Percentiles rank a stretch among this genome's conserved stretches.
phyloP scores from a whole-genome alignment of 352 stramenopile genomes.

The Albugo laibachii region DNA sequence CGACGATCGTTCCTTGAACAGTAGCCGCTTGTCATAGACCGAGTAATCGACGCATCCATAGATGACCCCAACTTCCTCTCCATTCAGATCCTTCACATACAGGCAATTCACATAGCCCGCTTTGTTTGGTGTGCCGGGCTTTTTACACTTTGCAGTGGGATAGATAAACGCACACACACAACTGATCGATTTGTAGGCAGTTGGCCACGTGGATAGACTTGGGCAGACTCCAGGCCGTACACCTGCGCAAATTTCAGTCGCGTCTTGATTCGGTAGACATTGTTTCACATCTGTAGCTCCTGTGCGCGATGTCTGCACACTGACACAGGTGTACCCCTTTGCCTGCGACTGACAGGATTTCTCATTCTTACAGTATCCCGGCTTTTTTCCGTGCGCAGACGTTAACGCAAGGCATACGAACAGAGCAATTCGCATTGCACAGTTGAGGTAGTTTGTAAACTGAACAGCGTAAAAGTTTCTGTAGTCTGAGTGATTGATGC shows the following conservation, averaged over 20 bases:
- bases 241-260: constrained; percentile 38
- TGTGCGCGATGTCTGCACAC: constrained; percentile 49
- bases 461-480: no score
- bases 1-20: constrained; percentile 28
- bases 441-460: no score
- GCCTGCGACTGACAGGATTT: background rate
- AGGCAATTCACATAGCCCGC: background rate
- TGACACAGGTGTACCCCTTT: constrained; percentile 36
- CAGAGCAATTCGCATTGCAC: no score
- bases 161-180: constrained; percentile 49
- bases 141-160: constrained; percentile 24
- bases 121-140: background rate
- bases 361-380: no score
- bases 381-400: no score
- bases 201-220: constrained; percentile 53
- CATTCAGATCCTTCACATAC: background rate
- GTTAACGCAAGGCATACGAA: no score
- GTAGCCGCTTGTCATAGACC: constrained; percentile 33
- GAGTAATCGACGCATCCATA: constrained; percentile 45
- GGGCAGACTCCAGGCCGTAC: constrained; percentile 32
- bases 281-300: constrained; percentile 52
- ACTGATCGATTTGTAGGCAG: constrained; percentile 35
- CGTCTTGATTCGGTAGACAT: constrained; percentile 28
- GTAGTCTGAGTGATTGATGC: no score
- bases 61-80: constrained; percentile 25